These are phyloP conservation scores for Neonectria hederae DNA, from an alignment of 2,329 filamentous ascomycete genomes.

Conservation along the genomic window DNA sequence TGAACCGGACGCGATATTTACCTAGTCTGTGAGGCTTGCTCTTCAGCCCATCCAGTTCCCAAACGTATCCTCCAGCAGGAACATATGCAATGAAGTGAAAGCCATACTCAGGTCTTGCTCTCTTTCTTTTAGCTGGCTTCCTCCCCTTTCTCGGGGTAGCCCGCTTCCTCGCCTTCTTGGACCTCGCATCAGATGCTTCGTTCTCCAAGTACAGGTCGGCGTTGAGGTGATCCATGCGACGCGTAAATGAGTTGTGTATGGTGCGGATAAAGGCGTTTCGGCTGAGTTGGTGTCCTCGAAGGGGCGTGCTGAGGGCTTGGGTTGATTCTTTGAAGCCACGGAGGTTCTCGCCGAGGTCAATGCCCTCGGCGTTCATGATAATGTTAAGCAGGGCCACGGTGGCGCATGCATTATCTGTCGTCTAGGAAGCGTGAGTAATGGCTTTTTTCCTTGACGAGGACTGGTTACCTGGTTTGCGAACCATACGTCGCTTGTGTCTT, in stretches of 20 bases:
- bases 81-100: slow-evolving; percentile 94
- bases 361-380: slow-evolving; percentile 79
- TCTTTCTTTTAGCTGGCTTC: slow-evolving; percentile 49
- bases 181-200: slow-evolving; percentile 54
- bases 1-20: slow-evolving; percentile 24
- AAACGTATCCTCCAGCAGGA: slow-evolving; percentile 76
- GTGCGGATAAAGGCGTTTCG: slow-evolving; percentile 79
- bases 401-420: slow-evolving; percentile 85
- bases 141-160: slow-evolving; percentile 49
- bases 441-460: not conserved
- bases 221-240: slow-evolving; percentile 79
- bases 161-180: slow-evolving; percentile 48
- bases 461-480: slow-evolving; percentile 84
- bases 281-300: slow-evolving; percentile 80
- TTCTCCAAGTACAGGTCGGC: slow-evolving; percentile 73
- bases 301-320: slow-evolving; percentile 70
- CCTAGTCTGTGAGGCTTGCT: slow-evolving; percentile 64
- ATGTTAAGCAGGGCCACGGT: slow-evolving; percentile 95
- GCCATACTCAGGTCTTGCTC: slow-evolving; percentile 65
- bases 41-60: slow-evolving; percentile 90
- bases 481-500: slow-evolving; percentile 74
- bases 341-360: slow-evolving; percentile 77
- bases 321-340: slow-evolving; percentile 79
- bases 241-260: slow-evolving; percentile 88
- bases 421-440: slow-evolving; percentile 57